Percentiles rank a stretch among this genome's conserved stretches.
These are phyloP conservation scores for Phaeotremella fagi DNA, from an alignment of 768 basidiomycete species.

Conservation along the genomic window DNA sequence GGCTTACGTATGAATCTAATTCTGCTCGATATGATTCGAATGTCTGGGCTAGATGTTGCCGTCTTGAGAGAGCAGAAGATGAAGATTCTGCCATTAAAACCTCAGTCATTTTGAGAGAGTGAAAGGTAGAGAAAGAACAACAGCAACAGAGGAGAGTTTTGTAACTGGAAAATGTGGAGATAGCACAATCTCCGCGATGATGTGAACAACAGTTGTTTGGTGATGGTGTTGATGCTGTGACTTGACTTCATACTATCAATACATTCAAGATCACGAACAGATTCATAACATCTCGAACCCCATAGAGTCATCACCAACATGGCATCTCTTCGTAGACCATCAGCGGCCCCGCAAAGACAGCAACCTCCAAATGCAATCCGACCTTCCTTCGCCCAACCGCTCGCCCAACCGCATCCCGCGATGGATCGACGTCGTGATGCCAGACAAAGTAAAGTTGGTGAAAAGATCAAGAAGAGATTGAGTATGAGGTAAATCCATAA, in stretches of 20 bases:
- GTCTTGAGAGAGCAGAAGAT: slow-evolving; percentile 12
- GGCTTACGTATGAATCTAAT: slow-evolving; percentile 37
- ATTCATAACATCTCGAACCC: neutral
- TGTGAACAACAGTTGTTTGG: neutral
- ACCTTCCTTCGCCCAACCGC: slow-evolving; percentile 5
- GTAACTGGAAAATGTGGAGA: neutral
- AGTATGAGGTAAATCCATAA: slow-evolving; percentile 74
- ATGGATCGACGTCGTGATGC: slow-evolving; percentile 21
- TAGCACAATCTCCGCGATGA: neutral
- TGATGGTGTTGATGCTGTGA: neutral
- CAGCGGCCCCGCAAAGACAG: slow-evolving; percentile 16
- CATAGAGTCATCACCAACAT: slow-evolving; percentile 6
- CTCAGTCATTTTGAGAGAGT: slow-evolving; percentile 17
- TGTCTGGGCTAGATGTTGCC: slow-evolving; percentile 32
- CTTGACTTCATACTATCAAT: neutral
- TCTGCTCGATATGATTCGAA: slow-evolving; percentile 37
- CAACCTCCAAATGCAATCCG: slow-evolving; percentile 5
- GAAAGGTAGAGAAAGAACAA: neutral
- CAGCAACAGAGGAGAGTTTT: neutral
- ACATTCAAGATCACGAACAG: too few species aligned
- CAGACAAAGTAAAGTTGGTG: slow-evolving; percentile 59
- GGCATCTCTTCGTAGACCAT: slow-evolving; percentile 38
- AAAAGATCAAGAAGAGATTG: slow-evolving; percentile 95
- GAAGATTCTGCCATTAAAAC: slow-evolving; percentile 33
- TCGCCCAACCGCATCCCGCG: too few species aligned